A percentile compares a stretch with the other conserved stretches of the same genome.
Conservation (phyloP, 2,329 filamentous ascomycete species). For the Penicillium palitans region DNA sequence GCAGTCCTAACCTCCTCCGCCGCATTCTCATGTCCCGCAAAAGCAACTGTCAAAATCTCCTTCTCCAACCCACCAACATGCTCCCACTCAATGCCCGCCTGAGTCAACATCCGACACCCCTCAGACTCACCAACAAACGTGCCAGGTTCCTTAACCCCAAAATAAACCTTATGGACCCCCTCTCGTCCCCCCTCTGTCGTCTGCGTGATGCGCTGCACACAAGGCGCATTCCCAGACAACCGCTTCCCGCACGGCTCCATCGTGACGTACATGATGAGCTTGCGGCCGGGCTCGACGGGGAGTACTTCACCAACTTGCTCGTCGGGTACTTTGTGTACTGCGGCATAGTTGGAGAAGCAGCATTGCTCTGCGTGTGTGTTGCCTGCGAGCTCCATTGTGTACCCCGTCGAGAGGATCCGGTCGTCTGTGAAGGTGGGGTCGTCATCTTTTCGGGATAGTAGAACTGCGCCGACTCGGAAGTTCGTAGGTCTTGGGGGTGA, state of each 20-base stretch:
- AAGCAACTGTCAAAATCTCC: conserved; percentile 79
- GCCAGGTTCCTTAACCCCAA: conserved; percentile 84
- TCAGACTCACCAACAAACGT: conserved; percentile 84
- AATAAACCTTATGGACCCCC: conserved; percentile 74
- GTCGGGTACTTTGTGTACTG: conserved; percentile 36
- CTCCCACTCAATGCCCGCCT: conserved; percentile 71
- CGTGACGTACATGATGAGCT: conserved; percentile 77
- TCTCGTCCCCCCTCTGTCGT: conserved; percentile 51
- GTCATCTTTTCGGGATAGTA: conserved; percentile 53
- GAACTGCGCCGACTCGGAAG: conserved; percentile 90
- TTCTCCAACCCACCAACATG: conserved; percentile 73
- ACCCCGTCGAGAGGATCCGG: conserved; percentile 73
- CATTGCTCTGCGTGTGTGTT: conserved; percentile 98
- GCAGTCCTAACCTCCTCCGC: conserved; percentile 32
- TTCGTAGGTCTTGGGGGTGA: conserved; percentile 88
- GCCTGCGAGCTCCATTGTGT: conserved; percentile 83
- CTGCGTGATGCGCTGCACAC: conserved; percentile 73
- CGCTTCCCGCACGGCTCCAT: conserved; percentile 63
- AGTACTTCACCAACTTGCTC: conserved; percentile 45
- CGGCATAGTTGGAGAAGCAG: conserved; percentile 70
- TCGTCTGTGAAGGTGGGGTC: conserved; percentile 37
- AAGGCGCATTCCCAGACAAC: conserved; percentile 49
- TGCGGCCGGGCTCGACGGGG: conserved; percentile 40
- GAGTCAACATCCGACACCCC: conserved; percentile 68
- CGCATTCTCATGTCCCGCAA: conserved; percentile 67